phyloP scores from a whole-genome alignment of 1,139 yeast species.

The Debaryomyces udenii region DNA sequence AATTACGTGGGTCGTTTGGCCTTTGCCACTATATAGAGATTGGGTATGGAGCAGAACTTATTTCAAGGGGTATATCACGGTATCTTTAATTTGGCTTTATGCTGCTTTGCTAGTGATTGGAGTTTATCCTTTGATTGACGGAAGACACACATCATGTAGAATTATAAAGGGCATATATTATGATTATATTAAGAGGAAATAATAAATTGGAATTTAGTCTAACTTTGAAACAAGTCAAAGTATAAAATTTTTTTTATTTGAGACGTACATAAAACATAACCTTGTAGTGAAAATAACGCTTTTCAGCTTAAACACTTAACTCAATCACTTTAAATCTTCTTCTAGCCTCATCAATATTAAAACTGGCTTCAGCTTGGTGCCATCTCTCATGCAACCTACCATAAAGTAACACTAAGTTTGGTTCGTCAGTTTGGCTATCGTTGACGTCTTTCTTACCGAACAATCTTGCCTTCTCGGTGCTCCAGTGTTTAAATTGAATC shows the following conservation, averaged over 20 bases:
- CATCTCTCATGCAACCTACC: constrained; percentile 49
- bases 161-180: constrained; percentile 27
- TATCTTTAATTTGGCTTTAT: constrained; percentile 44
- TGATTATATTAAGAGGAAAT: constrained; percentile 9
- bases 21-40: constrained; percentile 48
- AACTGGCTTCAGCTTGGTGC: constrained; percentile 31
- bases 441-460: constrained; percentile 32
- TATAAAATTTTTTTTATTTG: too few species aligned
- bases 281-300: too few species aligned
- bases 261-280: too few species aligned
- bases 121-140: constrained; percentile 40
- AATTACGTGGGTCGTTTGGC: constrained; percentile 47
- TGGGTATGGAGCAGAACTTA: constrained; percentile 43
- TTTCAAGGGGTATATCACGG: constrained; percentile 45
- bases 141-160: constrained; percentile 29
- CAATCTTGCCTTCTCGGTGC: constrained; percentile 42
- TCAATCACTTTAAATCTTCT: constrained; percentile 21
- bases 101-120: constrained; percentile 35
- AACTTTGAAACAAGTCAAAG: too few species aligned
- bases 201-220: too few species aligned
- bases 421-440: constrained; percentile 35
- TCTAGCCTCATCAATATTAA: constrained; percentile 20
- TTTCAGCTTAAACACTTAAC: constrained; percentile 10
- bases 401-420: constrained; percentile 35
- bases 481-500: constrained; percentile 36